Evolutionary conservation across 2,329 filamentous ascomycete species (phyloP), one percentile per base, ranked within the genome.

Genomic region (Penicillium sp.): DNA sequence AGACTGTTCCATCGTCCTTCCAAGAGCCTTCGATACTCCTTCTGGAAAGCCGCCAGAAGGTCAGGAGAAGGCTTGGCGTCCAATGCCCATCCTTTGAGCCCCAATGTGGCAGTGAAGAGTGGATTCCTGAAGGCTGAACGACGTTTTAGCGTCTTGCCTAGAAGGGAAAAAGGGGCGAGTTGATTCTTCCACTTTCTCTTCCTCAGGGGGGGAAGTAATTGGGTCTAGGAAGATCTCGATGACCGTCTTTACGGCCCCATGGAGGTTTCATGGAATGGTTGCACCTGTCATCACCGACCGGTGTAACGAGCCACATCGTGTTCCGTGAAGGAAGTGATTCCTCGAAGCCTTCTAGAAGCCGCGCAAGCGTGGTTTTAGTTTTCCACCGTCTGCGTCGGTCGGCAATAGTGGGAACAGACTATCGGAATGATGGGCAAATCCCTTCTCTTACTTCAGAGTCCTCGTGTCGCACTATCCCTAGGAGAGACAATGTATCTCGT

Each of bases 301-400:
- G 20, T 45, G 44, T 36, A 46, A 42, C 36, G 31, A 35, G 45
- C 42, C 42, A 34, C 37, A 23, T 35, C 30, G 39, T 39, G 45
- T 40, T 34, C 42, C 35, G 42, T 43, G 42, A 13, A 27, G 10
- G 15, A 30, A 32, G 36, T 20, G 29, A 37, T 35, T 29, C 20
- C 13, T 52, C 44, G 48, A 59, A 59, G 46, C 50, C 52, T 60
- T 60, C 56, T 60, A 61, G 57, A 61, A 61, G 50, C 41, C 54
- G 49, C 49, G 48, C 27, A 14, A 7, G 3, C 11, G 5, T 35
- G 17, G 22, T 25, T 43, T 50, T 59, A 56, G 45, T 48, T 51
- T 59, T 54, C 41, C 44, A 37, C 54, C 49, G 50, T 55, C 49
- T 43, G 26, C 40, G 35, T 45, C 39, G 48, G 45, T 39, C 52